Conservation (phyloP, 2,329 filamentous ascomycete species). For the Rhytidhysteron rufulum region DNA sequence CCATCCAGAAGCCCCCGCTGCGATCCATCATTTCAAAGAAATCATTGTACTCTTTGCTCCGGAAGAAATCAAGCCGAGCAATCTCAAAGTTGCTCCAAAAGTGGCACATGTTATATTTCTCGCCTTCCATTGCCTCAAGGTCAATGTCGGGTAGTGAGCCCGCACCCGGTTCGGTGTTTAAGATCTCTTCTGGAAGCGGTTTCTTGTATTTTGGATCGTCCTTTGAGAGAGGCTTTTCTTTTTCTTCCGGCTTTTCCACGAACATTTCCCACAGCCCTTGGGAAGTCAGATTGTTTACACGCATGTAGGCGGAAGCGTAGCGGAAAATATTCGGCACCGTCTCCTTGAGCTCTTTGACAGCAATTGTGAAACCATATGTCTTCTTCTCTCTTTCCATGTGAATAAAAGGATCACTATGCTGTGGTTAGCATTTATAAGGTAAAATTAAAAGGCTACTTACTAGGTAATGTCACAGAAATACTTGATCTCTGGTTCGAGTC, state of each 20-base stretch:
- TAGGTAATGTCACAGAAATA: constrained; percentile 99
- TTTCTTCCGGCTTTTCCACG: constrained; percentile 67
- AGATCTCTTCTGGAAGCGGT: constrained; percentile 73
- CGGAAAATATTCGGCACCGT: constrained; percentile 98
- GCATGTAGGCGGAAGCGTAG: constrained; percentile 97
- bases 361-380: constrained; percentile 98
- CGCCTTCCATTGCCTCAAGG: constrained; percentile 90
- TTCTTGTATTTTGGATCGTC: constrained; percentile 64
- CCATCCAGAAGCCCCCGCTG: constrained; percentile 98
- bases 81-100: constrained; percentile 99
- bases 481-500: constrained; percentile 97
- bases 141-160: constrained; percentile 77
- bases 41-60: constrained; percentile 94
- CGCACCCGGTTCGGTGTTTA: constrained; percentile 68
- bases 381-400: constrained; percentile 94
- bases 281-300: constrained; percentile 82
- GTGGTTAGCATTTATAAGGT: constrained; percentile 24
- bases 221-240: constrained; percentile 52
- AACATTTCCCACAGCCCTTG: constrained; percentile 99
- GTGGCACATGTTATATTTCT: constrained; percentile 99
- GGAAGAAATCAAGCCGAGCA: constrained; percentile 89
- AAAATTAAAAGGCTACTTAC: constrained; percentile 49
- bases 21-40: constrained; percentile 99
- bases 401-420: constrained; percentile 78
- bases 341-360: constrained; percentile 95